Base-by-base conservation (phyloP, 148 eudicot species). In the Drosera capensis region DNA sequence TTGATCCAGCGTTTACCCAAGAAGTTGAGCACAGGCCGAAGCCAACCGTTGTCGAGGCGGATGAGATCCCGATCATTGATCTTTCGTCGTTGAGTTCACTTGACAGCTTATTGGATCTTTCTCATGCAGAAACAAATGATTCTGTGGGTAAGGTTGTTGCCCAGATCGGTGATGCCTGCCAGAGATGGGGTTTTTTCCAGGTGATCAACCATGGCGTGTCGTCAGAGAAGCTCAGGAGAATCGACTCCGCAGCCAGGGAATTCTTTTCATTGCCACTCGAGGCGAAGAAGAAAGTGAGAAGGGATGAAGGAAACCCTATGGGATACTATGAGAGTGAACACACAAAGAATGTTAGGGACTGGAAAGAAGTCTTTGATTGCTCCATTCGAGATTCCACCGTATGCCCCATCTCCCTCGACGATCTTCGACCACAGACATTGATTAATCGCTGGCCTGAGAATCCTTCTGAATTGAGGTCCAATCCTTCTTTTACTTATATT, bases 301-400 rank as follows among this genome's bases (percentile, higher is more conserved):
- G 73, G 34, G 67, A 58, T 34, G 68, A 69, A 49, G 34, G 8
- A n/a, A 66, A 70, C 20, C 68, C 75, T 8, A 16, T 66, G 62
- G 79, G 79, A 11, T 72, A 59, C 37, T 72, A 67, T 54, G 87
- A 79, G 23, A 49, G 66, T 1, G 87, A 79, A 64, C 66, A 63
- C 49, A 79, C 87, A 0, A 75, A 75, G 49, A 75, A 72, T 59
- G 74, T 75, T 9, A 70, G 79, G 37, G 87, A 79, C 20, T 79
- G 87, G 87, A 79, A 72, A 51, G 72, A 79, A 30, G 64, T 75
- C 0, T 75, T 79, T 43, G 87, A 79, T 48, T 69, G 47, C 21
- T 58, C 68, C 14, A 64, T 62, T 6, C 18, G 29, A 25, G 55
- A 63, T 20, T 79, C 87, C 0, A 64, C 72, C 8, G 8, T 64